Percentiles rank a stretch among this genome's conserved stretches.
Evolutionary conservation across 352 stramenopile species (phyloP).

Genomic region (Vaucheria bursata): DNA sequence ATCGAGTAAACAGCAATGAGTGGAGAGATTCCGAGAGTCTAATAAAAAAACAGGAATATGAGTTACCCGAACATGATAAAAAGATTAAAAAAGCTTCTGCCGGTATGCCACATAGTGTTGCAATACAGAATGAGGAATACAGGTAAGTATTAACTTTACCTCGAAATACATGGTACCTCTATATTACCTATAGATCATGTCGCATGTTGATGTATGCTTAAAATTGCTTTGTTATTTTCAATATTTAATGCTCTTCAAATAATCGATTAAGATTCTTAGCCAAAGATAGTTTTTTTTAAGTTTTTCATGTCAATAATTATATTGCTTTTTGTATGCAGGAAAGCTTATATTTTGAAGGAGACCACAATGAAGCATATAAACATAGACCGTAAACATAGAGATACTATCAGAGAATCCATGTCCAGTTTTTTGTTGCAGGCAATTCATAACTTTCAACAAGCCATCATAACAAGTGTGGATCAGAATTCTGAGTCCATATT

Average conservation of each 20-base stretch:
- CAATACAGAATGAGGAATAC: too few relatives aligned
- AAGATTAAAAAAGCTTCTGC: too few relatives aligned
- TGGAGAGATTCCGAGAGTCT: too few relatives aligned
- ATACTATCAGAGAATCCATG: not conserved
- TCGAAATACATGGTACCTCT: too few relatives aligned
- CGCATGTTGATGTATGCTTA: not conserved
- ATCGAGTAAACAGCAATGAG: too few relatives aligned
- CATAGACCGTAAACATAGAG: not conserved
- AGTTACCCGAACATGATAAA: too few relatives aligned
- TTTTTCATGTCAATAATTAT: not conserved
- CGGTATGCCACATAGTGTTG: too few relatives aligned
- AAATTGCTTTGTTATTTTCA: not conserved
- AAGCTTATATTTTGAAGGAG: not conserved
- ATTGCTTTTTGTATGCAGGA: not conserved
- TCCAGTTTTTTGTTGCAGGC: slow-evolving; percentile 18
- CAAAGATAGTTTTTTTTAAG: not conserved
- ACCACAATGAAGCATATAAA: not conserved
- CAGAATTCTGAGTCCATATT: slow-evolving; percentile 28
- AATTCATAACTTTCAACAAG: slow-evolving; percentile 22
- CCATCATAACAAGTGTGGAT: slow-evolving; percentile 24
- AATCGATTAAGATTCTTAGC: not conserved
- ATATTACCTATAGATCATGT: not conserved
- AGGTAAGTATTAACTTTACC: too few relatives aligned
- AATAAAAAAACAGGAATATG: too few relatives aligned
- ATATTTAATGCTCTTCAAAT: not conserved